Conservation (phyloP, 2,329 filamentous ascomycete species). For the Cytospora leucostoma region DNA sequence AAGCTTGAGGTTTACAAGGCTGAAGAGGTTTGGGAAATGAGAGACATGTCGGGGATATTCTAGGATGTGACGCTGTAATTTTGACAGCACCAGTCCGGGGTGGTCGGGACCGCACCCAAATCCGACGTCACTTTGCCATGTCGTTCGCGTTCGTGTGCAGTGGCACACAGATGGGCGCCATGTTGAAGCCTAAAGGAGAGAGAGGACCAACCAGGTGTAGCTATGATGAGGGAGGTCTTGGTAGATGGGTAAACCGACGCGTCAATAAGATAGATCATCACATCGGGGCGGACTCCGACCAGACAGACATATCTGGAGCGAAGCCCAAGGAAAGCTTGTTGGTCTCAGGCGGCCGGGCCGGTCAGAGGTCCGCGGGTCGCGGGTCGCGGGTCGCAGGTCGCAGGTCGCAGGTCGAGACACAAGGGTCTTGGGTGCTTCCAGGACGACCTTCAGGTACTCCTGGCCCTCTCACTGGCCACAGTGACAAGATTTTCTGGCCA, state of each 20-base stretch:
- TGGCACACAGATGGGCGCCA: neutral
- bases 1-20: slow-evolving; percentile 21
- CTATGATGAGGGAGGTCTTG: neutral
- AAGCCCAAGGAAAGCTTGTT: too few species aligned
- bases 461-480: slow-evolving; percentile 10
- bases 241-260: neutral
- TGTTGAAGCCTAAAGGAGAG: neutral
- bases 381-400: neutral
- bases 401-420: slow-evolving; percentile 9
- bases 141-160: slow-evolving; percentile 5
- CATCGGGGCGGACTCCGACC: neutral
- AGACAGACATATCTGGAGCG: neutral
- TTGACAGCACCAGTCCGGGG: slow-evolving; percentile 4
- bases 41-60: slow-evolving; percentile 8
- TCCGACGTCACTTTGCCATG: slow-evolving; percentile 10
- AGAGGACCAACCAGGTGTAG: neutral
- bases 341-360: too few species aligned
- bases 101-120: slow-evolving; percentile 2
- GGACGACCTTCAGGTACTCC: too few species aligned
- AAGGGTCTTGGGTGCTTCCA: neutral
- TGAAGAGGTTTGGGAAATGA: slow-evolving; percentile 17
- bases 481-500: slow-evolving; percentile 21
- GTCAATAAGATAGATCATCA: neutral
- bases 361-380: neutral
- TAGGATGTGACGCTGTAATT: slow-evolving; percentile 26